Percentiles rank a stretch among this genome's conserved stretches.
Evolutionary conservation across 2,329 filamentous ascomycete genomes (phyloP).

Genomic region (Claviceps sp.): DNA sequence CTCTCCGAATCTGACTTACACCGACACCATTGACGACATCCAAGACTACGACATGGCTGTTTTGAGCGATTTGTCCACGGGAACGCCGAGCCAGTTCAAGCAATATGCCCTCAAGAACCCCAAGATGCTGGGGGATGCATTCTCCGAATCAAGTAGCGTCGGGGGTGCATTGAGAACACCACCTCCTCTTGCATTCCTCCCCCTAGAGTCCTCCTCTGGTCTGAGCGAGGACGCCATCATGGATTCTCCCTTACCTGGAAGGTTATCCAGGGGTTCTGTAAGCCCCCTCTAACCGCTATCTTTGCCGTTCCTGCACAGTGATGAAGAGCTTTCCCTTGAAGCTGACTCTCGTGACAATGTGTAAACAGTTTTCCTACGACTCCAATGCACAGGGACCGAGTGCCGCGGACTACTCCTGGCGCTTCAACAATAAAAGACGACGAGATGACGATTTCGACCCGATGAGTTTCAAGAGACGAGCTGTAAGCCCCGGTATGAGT

Average conservation of each 20-base stretch:
- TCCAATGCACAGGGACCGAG: conserved; percentile 38
- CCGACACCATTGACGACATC: conserved; percentile 54
- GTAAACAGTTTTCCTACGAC: conserved; percentile 13
- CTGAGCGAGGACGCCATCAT: conserved; percentile 59
- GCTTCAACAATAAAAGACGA: conserved; percentile 69
- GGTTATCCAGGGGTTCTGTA: conserved; percentile 21
- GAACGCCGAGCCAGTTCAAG: conserved; percentile 56
- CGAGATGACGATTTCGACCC: conserved; percentile 87
- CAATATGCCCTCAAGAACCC: conserved; percentile 60
- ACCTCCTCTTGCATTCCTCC: conserved; percentile 50
- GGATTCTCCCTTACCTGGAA: conserved; percentile 47
- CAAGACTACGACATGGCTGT: conserved; percentile 56
- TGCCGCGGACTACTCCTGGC: conserved; percentile 62
- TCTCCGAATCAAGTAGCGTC: conserved; percentile 52
- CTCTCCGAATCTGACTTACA: conserved; percentile 53
- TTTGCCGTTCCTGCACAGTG: neutral
- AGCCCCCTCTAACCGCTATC: neutral
- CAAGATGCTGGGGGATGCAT: conserved; percentile 62
- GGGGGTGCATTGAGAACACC: conserved; percentile 43
- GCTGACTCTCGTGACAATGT: neutral
- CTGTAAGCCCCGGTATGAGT: conserved; percentile 84
- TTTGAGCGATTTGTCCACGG: conserved; percentile 40
- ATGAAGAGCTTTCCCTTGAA: neutral
- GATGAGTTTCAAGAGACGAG: conserved; percentile 75
- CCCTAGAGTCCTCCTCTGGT: conserved; percentile 44